Base-by-base conservation (phyloP, 2,329 filamentous ascomycete genomes). In the Cytospora piceae region DNA sequence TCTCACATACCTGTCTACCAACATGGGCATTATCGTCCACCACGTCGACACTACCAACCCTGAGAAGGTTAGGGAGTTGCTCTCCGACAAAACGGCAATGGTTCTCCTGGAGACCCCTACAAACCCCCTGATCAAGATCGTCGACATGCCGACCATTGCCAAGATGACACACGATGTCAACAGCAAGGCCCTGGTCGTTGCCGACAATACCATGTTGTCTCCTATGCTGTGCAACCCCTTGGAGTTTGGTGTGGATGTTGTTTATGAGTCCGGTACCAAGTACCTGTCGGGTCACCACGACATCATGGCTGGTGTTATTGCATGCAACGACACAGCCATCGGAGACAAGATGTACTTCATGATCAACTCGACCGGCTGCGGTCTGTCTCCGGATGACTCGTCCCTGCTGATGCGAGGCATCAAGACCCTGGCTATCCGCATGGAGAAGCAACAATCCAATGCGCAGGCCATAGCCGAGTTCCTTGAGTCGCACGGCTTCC, bases 141-240 rank as follows among this genome's bases (percentile, higher is more conserved):
- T 96, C 73, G 95, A 99, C 76, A 91, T 99, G 67, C 85, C 90
- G 4, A 83, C 87, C 27, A 96, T 99, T 71, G 88, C 95, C 17
- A 83, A 84, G 49, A 81, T 90, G 24, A 87, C 91, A 0, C 95
- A 98, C 77, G 87, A 89, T 46, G 86, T 86, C 58, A 97, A 95
- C 77, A 82, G 90, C 9, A 87, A 86, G 68, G 91, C 92, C 31
- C 82, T 98, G 51, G 93, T 99, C 20, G 88, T 94, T 2, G 95
- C 98, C 31, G 95, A 99, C 79, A 99, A 99, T 82, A 99, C 95
- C 65, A 99, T 99, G 95, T 89, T 99, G 70, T 97, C 94, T 2
- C 95, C 95, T 14, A 90, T 97, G 82, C 88, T 99, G 9, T 90
- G 90, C 74, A 98, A 97, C 79, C 95, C 95, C 7, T 87, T 99